These are phyloP conservation scores for Pinus taeda DNA, from an alignment of 75 land plant genomes.

Conservation along the genomic window DNA sequence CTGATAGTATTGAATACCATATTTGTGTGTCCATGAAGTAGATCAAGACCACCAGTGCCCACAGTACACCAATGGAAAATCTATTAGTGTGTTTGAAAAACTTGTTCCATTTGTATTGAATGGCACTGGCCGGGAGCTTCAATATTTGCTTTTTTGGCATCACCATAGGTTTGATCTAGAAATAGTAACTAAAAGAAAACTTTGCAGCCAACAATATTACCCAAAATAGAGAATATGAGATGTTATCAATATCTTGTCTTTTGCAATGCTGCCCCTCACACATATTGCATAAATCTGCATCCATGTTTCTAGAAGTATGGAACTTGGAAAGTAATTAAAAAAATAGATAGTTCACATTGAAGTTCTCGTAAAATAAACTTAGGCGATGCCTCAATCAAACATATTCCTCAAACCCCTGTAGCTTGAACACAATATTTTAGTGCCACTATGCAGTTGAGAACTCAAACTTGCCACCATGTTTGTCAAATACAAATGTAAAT, in stretches of 20 bases:
- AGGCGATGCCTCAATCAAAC: too few relatives aligned
- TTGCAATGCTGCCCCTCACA: too few relatives aligned
- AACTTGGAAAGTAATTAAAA: too few relatives aligned
- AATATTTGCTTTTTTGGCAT: slow-evolving; percentile 46
- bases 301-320: too few relatives aligned
- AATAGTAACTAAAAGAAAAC: slow-evolving; percentile 69
- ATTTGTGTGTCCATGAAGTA: slow-evolving; percentile 93
- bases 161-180: slow-evolving; percentile 73
- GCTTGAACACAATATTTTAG: too few relatives aligned
- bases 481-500: too few relatives aligned
- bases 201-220: slow-evolving; percentile 53
- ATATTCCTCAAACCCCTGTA: too few relatives aligned
- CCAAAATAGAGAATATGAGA: slow-evolving; percentile 72
- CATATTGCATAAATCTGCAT: too few relatives aligned
- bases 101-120: slow-evolving; percentile 58
- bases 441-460: too few relatives aligned
- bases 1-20: slow-evolving; percentile 88
- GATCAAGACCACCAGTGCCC: slow-evolving; percentile 70
- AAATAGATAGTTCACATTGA: too few relatives aligned
- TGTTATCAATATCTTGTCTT: slow-evolving; percentile 21
- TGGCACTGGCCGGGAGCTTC: background rate
- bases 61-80: slow-evolving; percentile 61
- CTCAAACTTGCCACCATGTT: too few relatives aligned
- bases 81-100: slow-evolving; percentile 48
- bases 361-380: too few relatives aligned